These are phyloP conservation scores for Plasmodium knowlesi DNA, from an alignment of 169 alveolate species.

Conservation along the genomic window DNA sequence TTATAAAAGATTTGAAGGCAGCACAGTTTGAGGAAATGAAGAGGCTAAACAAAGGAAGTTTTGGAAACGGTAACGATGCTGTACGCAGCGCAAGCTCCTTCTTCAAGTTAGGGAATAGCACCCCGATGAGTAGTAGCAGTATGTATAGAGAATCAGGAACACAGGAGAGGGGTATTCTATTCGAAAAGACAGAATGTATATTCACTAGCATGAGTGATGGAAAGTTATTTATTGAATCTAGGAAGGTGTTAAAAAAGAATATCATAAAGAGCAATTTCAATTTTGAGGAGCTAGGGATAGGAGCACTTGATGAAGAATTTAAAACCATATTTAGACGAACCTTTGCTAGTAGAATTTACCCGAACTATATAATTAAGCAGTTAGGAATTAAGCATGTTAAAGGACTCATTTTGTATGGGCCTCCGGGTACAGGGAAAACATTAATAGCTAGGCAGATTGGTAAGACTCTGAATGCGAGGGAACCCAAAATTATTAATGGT, in stretches of 20 bases:
- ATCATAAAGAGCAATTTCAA: constrained; percentile 90
- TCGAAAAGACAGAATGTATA: constrained; percentile 70
- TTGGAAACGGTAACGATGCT: no score
- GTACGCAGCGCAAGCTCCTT: not conserved
- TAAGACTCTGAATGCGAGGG: constrained; percentile 95
- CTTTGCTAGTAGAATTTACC: constrained; percentile 98
- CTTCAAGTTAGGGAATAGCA: constrained; percentile 19
- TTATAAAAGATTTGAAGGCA: constrained; percentile 70
- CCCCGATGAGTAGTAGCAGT: not conserved
- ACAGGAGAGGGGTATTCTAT: constrained; percentile 34
- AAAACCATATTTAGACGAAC: constrained; percentile 99
- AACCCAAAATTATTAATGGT: constrained; percentile 94
- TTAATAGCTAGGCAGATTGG: constrained; percentile 99
- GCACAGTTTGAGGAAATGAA: constrained; percentile 65
- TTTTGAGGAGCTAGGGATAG: constrained; percentile 93
- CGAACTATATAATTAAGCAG: constrained; percentile 96
- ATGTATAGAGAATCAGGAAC: not conserved
- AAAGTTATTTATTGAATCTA: constrained; percentile 76
- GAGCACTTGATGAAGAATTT: constrained; percentile 94
- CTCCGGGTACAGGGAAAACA: constrained; percentile 99
- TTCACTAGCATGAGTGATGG: constrained; percentile 73
- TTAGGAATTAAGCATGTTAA: constrained; percentile 98
- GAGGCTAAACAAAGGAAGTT: constrained; percentile 1
- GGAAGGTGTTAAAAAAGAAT: constrained; percentile 76
- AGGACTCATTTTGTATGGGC: constrained; percentile 97